Base-by-base conservation (phyloP, 2,329 filamentous ascomycete genomes). In the Colletotrichum tamarilloi region DNA sequence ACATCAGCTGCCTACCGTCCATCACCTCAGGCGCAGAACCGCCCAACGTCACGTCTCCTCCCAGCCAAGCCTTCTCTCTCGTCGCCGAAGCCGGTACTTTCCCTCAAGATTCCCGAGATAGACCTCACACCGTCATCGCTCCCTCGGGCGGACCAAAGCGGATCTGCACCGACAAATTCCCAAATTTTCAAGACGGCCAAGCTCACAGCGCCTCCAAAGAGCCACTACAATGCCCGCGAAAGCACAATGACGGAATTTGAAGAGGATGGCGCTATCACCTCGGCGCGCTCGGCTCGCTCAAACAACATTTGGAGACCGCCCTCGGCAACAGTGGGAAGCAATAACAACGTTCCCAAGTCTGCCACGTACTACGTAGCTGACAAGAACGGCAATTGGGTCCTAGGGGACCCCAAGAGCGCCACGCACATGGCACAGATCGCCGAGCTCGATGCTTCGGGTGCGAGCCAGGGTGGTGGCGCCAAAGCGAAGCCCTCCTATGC, bases 201-300 rank as follows among this genome's bases (percentile, higher is more conserved):
- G 62, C 66, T 75, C 11, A 75, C 75, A 7, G 73, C 73, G 1
- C 67, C 75, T 12, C 75, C 75, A 6, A 67, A 57, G 12, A 75
- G 62, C 24, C 72, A 74, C 35, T 53, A 60, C 52, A 71, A 75
- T 22, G 77, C 80, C 11, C 82, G 81, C 26, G 84, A 86, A 68
- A 86, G 88, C 79, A 82, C 85, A 69, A 80, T 88, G 74, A 86
- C 87, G 9, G 84, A 90, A 79, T 87, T 89, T 71, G 87, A 89
- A 73, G 85, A 90, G 79, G 85, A 88, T 76, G 81, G 87, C 72
- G 80, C 84, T 57, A 58, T 77, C 59, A 80, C 82, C 4, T 75
- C 75, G 26, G 71, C 74, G 14, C 68, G 73, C 4, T 74, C 78
- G 77, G 28, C 82, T 62, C 77, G 84, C 75, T 80, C 79, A 2